Evolutionary conservation across 164 flowering plant species (phyloP).

Genomic region (Litsea cubeba): DNA sequence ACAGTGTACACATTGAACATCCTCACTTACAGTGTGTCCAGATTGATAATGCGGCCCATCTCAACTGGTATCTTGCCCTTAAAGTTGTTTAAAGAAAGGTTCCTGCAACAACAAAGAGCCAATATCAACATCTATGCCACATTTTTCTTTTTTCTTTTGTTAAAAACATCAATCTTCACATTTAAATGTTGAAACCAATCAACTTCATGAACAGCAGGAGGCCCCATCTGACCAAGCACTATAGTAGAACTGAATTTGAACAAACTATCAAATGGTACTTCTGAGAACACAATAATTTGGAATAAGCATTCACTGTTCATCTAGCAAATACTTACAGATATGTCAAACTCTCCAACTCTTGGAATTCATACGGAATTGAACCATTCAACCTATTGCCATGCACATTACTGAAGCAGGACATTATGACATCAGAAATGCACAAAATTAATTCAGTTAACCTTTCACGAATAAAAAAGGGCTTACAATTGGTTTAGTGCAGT

Average conservation of each 20-base stretch:
- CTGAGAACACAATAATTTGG: neutral
- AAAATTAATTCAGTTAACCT: neutral
- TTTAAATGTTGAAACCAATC: too few species aligned
- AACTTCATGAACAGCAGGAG: too few species aligned
- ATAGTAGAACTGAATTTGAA: too few species aligned
- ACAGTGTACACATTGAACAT: neutral
- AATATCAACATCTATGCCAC: too few species aligned
- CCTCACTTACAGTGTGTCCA: slow-evolving; percentile 72
- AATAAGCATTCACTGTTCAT: neutral
- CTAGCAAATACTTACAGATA: slow-evolving; percentile 51
- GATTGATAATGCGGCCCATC: slow-evolving; percentile 76
- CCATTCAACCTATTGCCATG: slow-evolving; percentile 79
- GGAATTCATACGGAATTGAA: slow-evolving; percentile 65
- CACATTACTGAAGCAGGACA: slow-evolving; percentile 51
- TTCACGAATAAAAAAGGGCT: slow-evolving; percentile 10
- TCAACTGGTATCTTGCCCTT: slow-evolving; percentile 63
- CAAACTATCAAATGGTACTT: neutral
- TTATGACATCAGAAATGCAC: neutral
- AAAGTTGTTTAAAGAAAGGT: slow-evolving; percentile 75
- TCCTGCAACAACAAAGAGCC: slow-evolving; percentile 34
- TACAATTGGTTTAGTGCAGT: slow-evolving; percentile 87
- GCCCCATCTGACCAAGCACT: neutral
- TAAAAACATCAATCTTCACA: neutral
- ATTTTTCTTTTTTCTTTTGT: too few species aligned
- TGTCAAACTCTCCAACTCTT: slow-evolving; percentile 66